Percentiles rank a stretch among this genome's conserved stretches.
phyloP scores from a whole-genome alignment of 179 eudicot species.

The Spinacia oleracea region DNA sequence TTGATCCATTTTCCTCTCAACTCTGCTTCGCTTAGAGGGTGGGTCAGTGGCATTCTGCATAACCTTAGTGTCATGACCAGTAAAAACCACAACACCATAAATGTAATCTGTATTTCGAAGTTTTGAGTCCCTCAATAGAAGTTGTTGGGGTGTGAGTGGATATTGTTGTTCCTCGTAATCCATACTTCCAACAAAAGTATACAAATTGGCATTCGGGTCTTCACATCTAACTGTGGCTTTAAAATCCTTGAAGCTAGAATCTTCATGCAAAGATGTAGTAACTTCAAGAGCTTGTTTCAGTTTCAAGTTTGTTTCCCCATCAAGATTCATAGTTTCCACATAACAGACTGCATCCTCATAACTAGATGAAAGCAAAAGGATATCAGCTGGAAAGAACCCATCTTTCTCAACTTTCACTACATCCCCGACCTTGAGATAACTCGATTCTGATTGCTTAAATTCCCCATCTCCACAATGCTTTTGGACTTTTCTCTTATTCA shows the following conservation, averaged over 20 bases:
- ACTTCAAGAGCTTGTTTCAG: slow-evolving; percentile 76
- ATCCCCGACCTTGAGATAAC: slow-evolving; percentile 72
- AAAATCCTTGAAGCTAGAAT: slow-evolving; percentile 51
- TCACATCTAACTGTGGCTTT: slow-evolving; percentile 72
- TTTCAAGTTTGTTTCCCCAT: slow-evolving; percentile 93
- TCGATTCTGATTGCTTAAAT: slow-evolving; percentile 62
- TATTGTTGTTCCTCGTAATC: slow-evolving; percentile 58
- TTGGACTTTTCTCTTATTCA: slow-evolving; percentile 71
- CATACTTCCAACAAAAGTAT: slow-evolving; percentile 81
- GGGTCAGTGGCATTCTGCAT: slow-evolving; percentile 86
- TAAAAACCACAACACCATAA: slow-evolving; percentile 81
- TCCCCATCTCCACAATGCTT: slow-evolving; percentile 62
- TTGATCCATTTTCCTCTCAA: slow-evolving; percentile 86
- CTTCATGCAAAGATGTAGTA: slow-evolving; percentile 62
- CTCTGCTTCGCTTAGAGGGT: slow-evolving; percentile 85
- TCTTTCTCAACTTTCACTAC: slow-evolving; percentile 81
- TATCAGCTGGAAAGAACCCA: slow-evolving; percentile 90
- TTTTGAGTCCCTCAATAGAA: slow-evolving; percentile 79
- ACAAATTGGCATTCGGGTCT: slow-evolving; percentile 90
- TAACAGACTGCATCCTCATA: slow-evolving; percentile 85
- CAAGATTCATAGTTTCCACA: slow-evolving; percentile 96
- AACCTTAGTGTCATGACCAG: slow-evolving; percentile 89
- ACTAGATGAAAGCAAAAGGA: slow-evolving; percentile 78
- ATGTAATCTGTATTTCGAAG: slow-evolving; percentile 80
- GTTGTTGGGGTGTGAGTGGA: slow-evolving; percentile 81